Evolutionary conservation across 306 rosid genomes (phyloP).

Genomic region (Malus fusca): DNA sequence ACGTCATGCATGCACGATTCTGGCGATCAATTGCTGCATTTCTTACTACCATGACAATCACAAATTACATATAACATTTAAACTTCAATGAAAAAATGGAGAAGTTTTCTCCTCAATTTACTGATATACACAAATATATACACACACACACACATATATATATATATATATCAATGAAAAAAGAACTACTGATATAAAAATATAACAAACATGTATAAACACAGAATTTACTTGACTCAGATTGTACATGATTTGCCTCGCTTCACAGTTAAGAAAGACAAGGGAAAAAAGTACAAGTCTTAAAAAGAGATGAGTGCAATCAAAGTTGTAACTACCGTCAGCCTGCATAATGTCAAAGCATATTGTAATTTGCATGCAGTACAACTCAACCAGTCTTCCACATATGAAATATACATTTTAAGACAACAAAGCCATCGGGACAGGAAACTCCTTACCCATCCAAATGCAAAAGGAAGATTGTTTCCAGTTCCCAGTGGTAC

Average conservation of each 20-base stretch:
- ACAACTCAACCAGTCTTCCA: neutral
- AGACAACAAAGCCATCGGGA: neutral
- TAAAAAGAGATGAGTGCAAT: neutral
- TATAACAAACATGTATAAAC: neutral
- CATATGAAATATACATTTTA: neutral
- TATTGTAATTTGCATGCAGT: neutral
- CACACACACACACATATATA: neutral
- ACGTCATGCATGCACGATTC: neutral
- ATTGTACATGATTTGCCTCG: neutral
- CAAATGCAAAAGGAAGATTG: slow-evolving; percentile 97
- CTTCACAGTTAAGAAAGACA: neutral
- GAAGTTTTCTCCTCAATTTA: neutral
- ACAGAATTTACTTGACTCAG: neutral
- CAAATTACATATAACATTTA: neutral
- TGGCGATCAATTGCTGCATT: neutral
- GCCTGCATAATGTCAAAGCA: neutral
- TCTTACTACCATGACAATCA: neutral
- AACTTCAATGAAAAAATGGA: neutral
- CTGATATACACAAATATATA: neutral
- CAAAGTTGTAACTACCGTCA: neutral
- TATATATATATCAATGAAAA: neutral
- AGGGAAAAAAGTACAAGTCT: neutral
- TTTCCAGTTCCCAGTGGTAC: slow-evolving; percentile 96
- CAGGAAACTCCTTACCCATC: slow-evolving; percentile 63
- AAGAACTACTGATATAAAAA: neutral